phyloP scores from a whole-genome alignment of 164 flowering plant species.

The Litsea cubeba region DNA sequence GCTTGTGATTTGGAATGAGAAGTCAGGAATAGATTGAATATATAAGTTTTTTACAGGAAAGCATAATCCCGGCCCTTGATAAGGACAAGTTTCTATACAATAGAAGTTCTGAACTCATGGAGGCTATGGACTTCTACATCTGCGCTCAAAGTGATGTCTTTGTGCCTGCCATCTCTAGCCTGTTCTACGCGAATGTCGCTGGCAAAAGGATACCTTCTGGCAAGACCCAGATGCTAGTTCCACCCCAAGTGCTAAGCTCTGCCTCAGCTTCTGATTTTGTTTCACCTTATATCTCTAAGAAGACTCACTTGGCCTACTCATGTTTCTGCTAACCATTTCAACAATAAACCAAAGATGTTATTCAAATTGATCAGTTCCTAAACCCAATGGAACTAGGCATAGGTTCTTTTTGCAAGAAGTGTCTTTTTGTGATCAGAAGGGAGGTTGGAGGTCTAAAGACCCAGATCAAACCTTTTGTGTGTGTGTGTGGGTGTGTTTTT shows the following conservation, averaged over 20 bases:
- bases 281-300: conserved; percentile 64
- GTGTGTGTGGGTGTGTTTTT: too few relatives aligned
- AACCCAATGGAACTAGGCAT: too few relatives aligned
- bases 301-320: conserved; percentile 83
- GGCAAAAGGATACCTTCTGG: conserved; percentile 77
- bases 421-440: too few relatives aligned
- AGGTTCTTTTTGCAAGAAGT: too few relatives aligned
- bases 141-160: conserved; percentile 85
- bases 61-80: conserved; percentile 70
- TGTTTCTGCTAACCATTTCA: conserved; percentile 56
- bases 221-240: conserved; percentile 63
- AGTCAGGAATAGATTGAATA: too few relatives aligned
- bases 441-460: too few relatives aligned
- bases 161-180: conserved; percentile 90
- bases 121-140: conserved; percentile 77
- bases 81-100: conserved; percentile 49
- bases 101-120: conserved; percentile 50
- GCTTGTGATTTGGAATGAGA: too few relatives aligned
- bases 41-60: conserved; percentile 50
- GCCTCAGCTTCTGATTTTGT: conserved; percentile 47
- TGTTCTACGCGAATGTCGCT: conserved; percentile 77
- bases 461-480: too few relatives aligned
- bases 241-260: conserved; percentile 44
- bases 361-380: too few relatives aligned
- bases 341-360: too few relatives aligned